Conservation (phyloP, 208 protist species). For the Trypanosoma melophagium region DNA sequence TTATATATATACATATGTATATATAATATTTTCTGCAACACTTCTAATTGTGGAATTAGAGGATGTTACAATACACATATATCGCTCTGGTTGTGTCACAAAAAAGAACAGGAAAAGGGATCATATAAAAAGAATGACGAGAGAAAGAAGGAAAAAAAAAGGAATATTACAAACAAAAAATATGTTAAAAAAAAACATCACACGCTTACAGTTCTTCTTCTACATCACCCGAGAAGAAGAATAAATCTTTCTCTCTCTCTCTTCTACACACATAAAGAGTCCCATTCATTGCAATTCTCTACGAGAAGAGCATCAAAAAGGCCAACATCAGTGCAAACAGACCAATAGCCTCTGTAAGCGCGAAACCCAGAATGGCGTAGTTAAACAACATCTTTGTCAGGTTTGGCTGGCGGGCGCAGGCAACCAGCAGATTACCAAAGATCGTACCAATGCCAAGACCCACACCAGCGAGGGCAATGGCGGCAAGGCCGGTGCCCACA, state of each 20-base stretch:
- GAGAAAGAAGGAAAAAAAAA: no score
- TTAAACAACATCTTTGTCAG: constrained; percentile 76
- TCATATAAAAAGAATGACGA: no score
- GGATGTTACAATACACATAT: no score
- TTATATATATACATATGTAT: no score
- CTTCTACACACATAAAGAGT: neutral
- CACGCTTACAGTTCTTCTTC: no score
- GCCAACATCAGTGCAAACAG: constrained; percentile 77
- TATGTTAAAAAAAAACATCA: no score
- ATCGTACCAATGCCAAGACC: constrained; percentile 75
- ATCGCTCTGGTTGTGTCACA: no score
- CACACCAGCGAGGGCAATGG: constrained; percentile 71
- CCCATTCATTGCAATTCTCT: constrained; percentile 11
- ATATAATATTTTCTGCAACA: no score
- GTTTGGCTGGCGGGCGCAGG: constrained; percentile 77
- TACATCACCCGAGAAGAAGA: no score
- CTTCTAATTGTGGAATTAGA: no score
- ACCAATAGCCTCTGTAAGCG: constrained; percentile 78
- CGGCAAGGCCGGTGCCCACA: constrained; percentile 69
- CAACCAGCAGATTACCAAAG: constrained; percentile 64
- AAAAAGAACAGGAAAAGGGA: no score
- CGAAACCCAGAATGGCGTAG: constrained; percentile 83
- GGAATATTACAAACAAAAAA: no score
- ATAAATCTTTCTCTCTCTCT: neutral
- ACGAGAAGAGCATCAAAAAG: constrained; percentile 84